Conservation (phyloP, 345 rosid species). For the Rhizophora apiculata region DNA sequence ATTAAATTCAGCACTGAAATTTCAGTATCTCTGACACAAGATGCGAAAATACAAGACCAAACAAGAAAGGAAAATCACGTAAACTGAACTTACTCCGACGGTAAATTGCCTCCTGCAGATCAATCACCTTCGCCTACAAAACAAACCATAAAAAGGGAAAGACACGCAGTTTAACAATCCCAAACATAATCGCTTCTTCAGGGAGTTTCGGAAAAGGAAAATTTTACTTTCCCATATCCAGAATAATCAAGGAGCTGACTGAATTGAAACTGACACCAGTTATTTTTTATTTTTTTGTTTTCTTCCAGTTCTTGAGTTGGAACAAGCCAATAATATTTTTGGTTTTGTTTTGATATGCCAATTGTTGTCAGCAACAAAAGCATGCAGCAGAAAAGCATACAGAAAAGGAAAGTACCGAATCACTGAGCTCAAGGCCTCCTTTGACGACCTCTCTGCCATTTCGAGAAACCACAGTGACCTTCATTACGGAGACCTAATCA, state of each 20-base stretch:
- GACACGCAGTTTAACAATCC: background rate
- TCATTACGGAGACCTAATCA: conserved; percentile 44
- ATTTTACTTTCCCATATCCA: background rate
- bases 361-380: conserved; percentile 12
- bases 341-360: background rate
- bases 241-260: background rate
- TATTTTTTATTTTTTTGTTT: background rate
- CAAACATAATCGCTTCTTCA: too few species aligned
- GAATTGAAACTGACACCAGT: background rate
- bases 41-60: background rate
- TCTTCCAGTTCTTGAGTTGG: too few species aligned
- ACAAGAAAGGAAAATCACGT: too few species aligned
- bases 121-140: conserved; percentile 80
- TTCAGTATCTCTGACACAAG: background rate
- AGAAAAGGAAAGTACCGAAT: conserved; percentile 45
- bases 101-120: conserved; percentile 89
- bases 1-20: background rate
- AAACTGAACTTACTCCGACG: conserved; percentile 54
- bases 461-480: conserved; percentile 74
- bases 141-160: conserved; percentile 3
- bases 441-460: conserved; percentile 81
- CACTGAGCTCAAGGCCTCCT: conserved; percentile 70
- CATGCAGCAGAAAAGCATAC: background rate
- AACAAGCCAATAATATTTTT: too few species aligned
- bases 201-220: background rate